Conservation (phyloP, 176 grass and related monocot species). For the Oropetium thomaeum region DNA sequence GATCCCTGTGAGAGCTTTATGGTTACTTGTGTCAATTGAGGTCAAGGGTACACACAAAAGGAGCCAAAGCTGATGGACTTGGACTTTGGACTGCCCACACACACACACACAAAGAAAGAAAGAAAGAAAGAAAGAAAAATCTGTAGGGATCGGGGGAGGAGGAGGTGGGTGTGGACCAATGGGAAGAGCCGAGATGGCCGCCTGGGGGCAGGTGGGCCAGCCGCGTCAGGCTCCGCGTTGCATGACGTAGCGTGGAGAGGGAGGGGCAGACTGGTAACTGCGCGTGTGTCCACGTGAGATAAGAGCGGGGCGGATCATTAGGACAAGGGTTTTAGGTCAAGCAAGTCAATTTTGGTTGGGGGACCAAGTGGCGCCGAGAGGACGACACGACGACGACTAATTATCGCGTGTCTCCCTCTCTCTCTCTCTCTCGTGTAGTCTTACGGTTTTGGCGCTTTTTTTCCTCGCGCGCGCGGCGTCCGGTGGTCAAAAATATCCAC, state of each 20-base stretch:
- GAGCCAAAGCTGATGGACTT: conserved; percentile 31
- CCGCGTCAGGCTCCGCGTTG: neutral
- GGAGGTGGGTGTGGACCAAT: conserved; percentile 26
- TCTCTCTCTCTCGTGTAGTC: too few relatives aligned
- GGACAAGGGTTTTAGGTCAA: conserved; percentile 27
- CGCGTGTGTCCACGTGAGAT: neutral
- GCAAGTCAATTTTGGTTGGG: conserved; percentile 40
- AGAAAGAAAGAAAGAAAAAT: neutral
- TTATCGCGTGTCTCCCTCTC: conserved; percentile 2
- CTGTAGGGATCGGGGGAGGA: too few relatives aligned
- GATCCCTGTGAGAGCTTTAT: conserved; percentile 21
- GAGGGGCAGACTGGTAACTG: conserved; percentile 20
- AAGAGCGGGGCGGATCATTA: neutral
- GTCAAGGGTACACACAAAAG: conserved; percentile 36
- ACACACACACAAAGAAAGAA: neutral
- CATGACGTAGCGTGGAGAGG: neutral
- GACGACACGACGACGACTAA: conserved; percentile 22
- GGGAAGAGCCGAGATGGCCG: neutral
- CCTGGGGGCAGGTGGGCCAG: conserved; percentile 11
- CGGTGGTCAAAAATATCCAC: conserved; percentile 37
- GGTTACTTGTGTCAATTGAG: conserved; percentile 36
- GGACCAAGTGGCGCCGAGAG: conserved; percentile 23
- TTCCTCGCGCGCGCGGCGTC: too few relatives aligned
- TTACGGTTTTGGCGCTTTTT: neutral
- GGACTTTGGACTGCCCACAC: conserved; percentile 14